Evolutionary conservation across 768 basidiomycete genomes (phyloP).

Genomic region (Russula abietina): DNA sequence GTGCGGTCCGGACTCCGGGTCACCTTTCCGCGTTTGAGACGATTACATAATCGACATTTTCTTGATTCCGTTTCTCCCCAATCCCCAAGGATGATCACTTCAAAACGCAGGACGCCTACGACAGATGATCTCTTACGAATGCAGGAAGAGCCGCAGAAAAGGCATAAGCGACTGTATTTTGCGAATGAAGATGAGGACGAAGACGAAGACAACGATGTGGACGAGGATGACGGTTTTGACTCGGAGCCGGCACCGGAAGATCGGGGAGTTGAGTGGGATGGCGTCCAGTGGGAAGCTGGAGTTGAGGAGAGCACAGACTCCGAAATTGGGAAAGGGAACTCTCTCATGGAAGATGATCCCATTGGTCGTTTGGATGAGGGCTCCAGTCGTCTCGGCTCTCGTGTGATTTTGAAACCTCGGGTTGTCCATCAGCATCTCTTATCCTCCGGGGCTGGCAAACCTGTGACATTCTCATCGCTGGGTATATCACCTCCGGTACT

Average conservation of each 20-base stretch:
- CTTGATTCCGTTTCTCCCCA: constrained; percentile 10
- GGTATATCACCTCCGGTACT: constrained; percentile 58
- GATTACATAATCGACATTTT: background rate
- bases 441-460: constrained; percentile 14
- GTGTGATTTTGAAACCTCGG: constrained; percentile 25
- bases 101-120: constrained; percentile 31
- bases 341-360: background rate
- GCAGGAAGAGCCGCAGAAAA: constrained; percentile 30
- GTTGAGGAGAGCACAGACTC: constrained; percentile 12
- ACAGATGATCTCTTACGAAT: constrained; percentile 35
- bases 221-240: constrained; percentile 5
- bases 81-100: constrained; percentile 26
- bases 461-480: constrained; percentile 47
- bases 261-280: background rate
- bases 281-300: background rate
- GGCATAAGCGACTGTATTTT: constrained; percentile 20
- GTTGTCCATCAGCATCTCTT: constrained; percentile 15
- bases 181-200: constrained; percentile 27
- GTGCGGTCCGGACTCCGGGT: no score
- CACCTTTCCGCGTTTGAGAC: background rate
- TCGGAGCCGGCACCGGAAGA: background rate
- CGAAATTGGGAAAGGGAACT: background rate
- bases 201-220: constrained; percentile 18
- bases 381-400: constrained; percentile 22
- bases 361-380: background rate